Conservation (phyloP, 306 rosid genomes). For the Boehmeria nivea region DNA sequence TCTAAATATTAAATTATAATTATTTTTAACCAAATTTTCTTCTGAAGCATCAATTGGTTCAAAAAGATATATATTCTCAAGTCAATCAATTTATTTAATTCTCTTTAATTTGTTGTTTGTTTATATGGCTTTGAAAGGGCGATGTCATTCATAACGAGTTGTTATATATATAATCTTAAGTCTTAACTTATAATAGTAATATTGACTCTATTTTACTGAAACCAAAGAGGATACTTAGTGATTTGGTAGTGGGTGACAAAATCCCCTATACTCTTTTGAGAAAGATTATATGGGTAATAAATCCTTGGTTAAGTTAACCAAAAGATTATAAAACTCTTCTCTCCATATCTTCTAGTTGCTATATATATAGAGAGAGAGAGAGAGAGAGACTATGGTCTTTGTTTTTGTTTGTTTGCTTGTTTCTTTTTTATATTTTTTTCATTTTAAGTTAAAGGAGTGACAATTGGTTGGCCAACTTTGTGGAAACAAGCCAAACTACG, state of each 20-base stretch:
- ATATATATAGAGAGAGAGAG: no score
- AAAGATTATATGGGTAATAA: background rate
- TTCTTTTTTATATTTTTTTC: no score
- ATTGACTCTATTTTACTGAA: conserved; percentile 14
- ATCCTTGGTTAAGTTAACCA: conserved; percentile 23
- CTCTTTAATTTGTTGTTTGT: background rate
- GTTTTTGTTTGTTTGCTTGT: background rate
- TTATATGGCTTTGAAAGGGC: background rate
- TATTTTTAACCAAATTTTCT: background rate
- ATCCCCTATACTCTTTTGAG: conserved; percentile 23
- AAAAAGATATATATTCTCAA: conserved; percentile 9
- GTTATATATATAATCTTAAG: background rate
- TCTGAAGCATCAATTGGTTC: background rate
- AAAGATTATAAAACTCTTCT: conserved; percentile 4
- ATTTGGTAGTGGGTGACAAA: conserved; percentile 36
- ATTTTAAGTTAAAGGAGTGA: no score
- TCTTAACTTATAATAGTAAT: background rate
- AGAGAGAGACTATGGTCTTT: background rate
- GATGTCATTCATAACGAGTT: conserved; percentile 14
- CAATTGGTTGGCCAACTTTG: no score
- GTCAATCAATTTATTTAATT: conserved; percentile 9
- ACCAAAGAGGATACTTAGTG: conserved; percentile 34
- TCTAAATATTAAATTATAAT: conserved; percentile 18
- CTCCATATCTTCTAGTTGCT: background rate
- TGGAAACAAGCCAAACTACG: no score